Base-by-base conservation (phyloP, 1,284 basidiomycete genomes). In the Phylloporus gajari region DNA sequence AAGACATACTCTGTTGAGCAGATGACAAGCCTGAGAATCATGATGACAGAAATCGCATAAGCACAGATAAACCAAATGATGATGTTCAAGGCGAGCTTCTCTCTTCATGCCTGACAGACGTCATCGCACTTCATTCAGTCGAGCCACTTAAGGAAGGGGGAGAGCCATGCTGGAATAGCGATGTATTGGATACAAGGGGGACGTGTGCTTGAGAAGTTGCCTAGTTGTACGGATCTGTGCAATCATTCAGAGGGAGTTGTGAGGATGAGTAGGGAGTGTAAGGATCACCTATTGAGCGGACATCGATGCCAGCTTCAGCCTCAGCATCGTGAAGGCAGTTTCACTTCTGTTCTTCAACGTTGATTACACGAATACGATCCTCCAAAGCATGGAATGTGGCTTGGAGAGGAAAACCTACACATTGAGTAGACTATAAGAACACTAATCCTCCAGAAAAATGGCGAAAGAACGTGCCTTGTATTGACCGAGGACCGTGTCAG, bases 1-100 rank as follows among this genome's bases (percentile, higher is more conserved):
- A 93, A 99, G 71, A 99, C 94, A 81, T 98, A 94, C 81, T 98
- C 92, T 74, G 92, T 95, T 3, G 97, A 97, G 81, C 98, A 99
- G 84, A 99, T 98, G 72, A 99, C 82, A 70, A 90, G 85, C 42
- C 96, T 96, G 46, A 99, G 88, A 64, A 97, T 85, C 17, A 95
- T 95, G 78, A 99, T 97, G 79, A 99, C 94, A 83, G 99, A 99
- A 70, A 97, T 88, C 5, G 96, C 93, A 77, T 91, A 92, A 32
- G 84, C 92, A 79, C 97, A 99, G 68, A 95, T 88, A 80, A 98
- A 93, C 97, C 97, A 99, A 79, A 99, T 99, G 84, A 99, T 89
- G 73, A 98, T 84, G 85, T 99, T 99, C 83, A 99, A 91, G 6
- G 97, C 95, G 2, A 99, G 88, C 85, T 99, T 99, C 85, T 99